Evolutionary conservation across 805 yeast genomes (phyloP).

Genomic region (Zygosaccharomyces lentus): DNA sequence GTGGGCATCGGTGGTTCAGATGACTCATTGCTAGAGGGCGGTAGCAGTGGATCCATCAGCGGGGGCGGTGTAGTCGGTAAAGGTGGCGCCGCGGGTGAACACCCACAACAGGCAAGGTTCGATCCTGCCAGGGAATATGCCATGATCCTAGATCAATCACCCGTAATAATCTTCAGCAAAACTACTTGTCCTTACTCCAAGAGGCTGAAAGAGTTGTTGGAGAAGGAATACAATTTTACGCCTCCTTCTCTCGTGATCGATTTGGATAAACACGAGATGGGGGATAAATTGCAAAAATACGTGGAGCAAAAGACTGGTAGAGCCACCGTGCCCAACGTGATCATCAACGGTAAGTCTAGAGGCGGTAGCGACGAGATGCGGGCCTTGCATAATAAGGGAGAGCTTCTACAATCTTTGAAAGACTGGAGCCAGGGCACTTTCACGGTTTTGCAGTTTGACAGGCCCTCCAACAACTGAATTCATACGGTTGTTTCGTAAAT

Average conservation of each 20-base stretch:
- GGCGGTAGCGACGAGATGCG: constrained; percentile 89
- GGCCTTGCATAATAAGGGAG: constrained; percentile 53
- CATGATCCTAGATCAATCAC: constrained; percentile 55
- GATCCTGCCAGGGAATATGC: constrained; percentile 52
- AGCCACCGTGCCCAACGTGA: constrained; percentile 84
- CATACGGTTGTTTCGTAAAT: not conserved
- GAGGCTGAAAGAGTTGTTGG: constrained; percentile 61
- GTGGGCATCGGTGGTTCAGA: constrained; percentile 9
- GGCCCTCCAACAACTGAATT: constrained; percentile 22
- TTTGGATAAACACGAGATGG: constrained; percentile 74
- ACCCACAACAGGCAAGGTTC: constrained; percentile 32
- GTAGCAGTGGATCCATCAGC: constrained; percentile 8
- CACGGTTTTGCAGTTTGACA: constrained; percentile 17
- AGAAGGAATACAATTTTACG: constrained; percentile 53
- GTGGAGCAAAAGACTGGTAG: constrained; percentile 69
- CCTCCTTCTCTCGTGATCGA: constrained; percentile 78
- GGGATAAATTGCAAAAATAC: constrained; percentile 68
- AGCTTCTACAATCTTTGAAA: constrained; percentile 47
- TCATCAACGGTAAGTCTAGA: constrained; percentile 65
- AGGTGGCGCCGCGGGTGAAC: constrained; percentile 13
- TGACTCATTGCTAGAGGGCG: not conserved
- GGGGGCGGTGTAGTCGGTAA: constrained; percentile 10
- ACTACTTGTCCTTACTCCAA: constrained; percentile 72
- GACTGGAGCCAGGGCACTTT: constrained; percentile 26
- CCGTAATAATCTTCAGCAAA: constrained; percentile 57